phyloP scores from a whole-genome alignment of 1,139 yeast genomes.

The Hyphopichia burtonii region DNA sequence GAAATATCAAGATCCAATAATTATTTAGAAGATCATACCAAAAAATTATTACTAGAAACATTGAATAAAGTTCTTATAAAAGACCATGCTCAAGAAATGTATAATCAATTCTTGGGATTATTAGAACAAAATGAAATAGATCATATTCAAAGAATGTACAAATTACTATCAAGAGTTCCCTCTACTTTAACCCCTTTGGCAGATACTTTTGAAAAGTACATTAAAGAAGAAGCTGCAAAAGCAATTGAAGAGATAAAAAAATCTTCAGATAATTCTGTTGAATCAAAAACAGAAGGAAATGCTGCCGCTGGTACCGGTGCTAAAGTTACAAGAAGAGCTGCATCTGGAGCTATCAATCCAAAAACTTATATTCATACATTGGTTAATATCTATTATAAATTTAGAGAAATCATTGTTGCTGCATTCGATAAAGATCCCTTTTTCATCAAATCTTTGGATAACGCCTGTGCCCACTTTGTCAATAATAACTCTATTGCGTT shows the following conservation, averaged over 20 bases:
- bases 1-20: slow-evolving; percentile 77
- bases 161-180: slow-evolving; percentile 71
- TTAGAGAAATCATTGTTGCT: slow-evolving; percentile 60
- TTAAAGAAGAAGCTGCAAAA: slow-evolving; percentile 68
- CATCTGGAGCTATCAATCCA: slow-evolving; percentile 55
- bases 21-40: slow-evolving; percentile 85
- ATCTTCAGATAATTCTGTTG: slow-evolving; percentile 35
- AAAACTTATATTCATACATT: slow-evolving; percentile 78
- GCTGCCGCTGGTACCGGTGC: slow-evolving; percentile 8
- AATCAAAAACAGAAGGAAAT: slow-evolving; percentile 10
- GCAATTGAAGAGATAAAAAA: slow-evolving; percentile 66
- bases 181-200: slow-evolving; percentile 78
- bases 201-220: slow-evolving; percentile 67
- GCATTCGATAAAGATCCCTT: slow-evolving; percentile 78
- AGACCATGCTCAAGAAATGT: slow-evolving; percentile 75
- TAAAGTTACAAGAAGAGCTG: slow-evolving; percentile 21
- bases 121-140: slow-evolving; percentile 74
- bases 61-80: slow-evolving; percentile 76
- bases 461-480: slow-evolving; percentile 83
- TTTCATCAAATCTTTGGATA: slow-evolving; percentile 85
- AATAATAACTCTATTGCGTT: slow-evolving; percentile 81
- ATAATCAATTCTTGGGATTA: slow-evolving; percentile 69
- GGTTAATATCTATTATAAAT: slow-evolving; percentile 66
- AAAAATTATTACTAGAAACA: slow-evolving; percentile 69
- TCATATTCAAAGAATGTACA: slow-evolving; percentile 79